These are phyloP conservation scores for Chaetomium olivaceum DNA, from an alignment of 2,329 filamentous ascomycete genomes.

Conservation along the genomic window DNA sequence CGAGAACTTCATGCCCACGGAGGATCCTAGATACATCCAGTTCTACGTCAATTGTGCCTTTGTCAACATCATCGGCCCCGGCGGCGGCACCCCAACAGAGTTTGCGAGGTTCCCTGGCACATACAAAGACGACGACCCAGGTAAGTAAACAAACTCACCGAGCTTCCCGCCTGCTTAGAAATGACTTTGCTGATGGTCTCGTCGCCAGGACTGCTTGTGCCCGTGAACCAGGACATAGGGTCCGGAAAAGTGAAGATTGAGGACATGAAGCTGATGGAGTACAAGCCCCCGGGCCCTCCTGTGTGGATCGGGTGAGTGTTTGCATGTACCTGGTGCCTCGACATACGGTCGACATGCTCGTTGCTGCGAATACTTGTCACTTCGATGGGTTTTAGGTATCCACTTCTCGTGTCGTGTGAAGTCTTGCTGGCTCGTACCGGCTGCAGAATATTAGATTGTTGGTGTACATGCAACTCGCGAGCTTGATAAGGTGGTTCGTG, in stretches of 20 bases:
- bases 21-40: constrained; percentile 8
- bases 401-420: neutral
- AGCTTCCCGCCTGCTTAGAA: neutral
- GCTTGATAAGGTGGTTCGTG: neutral
- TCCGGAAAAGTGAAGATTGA: neutral
- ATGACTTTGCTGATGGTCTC: neutral
- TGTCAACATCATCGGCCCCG: constrained; percentile 26
- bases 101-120: constrained; percentile 26
- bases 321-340: neutral
- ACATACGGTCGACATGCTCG: neutral
- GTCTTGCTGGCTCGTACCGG: neutral
- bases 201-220: constrained; percentile 6
- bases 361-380: neutral
- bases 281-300: constrained; percentile 18
- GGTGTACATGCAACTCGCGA: neutral
- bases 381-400: neutral
- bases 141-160: neutral
- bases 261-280: constrained; percentile 14
- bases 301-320: constrained; percentile 17
- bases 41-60: constrained; percentile 27
- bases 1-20: constrained; percentile 22
- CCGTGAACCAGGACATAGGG: constrained; percentile 6
- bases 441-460: neutral
- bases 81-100: constrained; percentile 22
- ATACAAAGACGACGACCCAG: constrained; percentile 21